These are phyloP conservation scores for Ochetophila trinervis DNA, from an alignment of 306 rosid genomes.

Conservation along the genomic window DNA sequence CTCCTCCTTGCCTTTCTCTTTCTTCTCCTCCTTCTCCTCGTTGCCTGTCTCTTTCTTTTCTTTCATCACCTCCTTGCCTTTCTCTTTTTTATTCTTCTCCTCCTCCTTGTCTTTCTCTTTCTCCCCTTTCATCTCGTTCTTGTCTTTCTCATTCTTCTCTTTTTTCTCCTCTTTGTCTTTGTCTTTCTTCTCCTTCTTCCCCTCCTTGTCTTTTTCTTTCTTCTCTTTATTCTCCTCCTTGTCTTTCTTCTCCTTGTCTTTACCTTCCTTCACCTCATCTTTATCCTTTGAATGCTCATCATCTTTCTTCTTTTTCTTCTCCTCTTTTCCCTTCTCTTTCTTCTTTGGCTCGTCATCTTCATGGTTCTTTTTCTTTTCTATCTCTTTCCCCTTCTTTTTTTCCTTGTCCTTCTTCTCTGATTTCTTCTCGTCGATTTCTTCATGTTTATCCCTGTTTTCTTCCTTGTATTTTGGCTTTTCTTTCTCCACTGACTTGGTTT, in stretches of 20 bases:
- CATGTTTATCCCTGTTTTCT: slow-evolving; percentile 35
- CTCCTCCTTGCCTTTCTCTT: slow-evolving; percentile 19
- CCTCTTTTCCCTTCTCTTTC: slow-evolving; percentile 5
- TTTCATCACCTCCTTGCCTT: neutral
- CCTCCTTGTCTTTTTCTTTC: too few species aligned
- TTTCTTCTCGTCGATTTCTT: slow-evolving; percentile 30
- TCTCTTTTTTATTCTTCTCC: slow-evolving; percentile 2
- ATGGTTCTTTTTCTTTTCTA: slow-evolving; percentile 24
- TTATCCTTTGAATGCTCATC: slow-evolving; percentile 2
- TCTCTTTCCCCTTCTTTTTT: slow-evolving; percentile 7
- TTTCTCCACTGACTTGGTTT: slow-evolving; percentile 43
- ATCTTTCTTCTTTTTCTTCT: slow-evolving; percentile 28
- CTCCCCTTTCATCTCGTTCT: slow-evolving; percentile 17
- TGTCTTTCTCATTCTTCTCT: too few species aligned
- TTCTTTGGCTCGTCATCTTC: neutral
- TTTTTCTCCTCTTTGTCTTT: too few species aligned
- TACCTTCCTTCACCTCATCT: slow-evolving; percentile 17
- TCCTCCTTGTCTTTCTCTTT: slow-evolving; percentile 9
- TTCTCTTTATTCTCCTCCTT: slow-evolving; percentile 4
- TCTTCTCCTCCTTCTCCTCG: neutral
- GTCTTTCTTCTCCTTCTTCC: too few species aligned
- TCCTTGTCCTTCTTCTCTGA: slow-evolving; percentile 31
- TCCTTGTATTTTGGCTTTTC: slow-evolving; percentile 19
- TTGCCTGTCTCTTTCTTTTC: slow-evolving; percentile 11
- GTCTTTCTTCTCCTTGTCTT: slow-evolving; percentile 15